phyloP scores from a whole-genome alignment of 2,329 filamentous ascomycete genomes.

The Albophoma yamanashiensis region DNA sequence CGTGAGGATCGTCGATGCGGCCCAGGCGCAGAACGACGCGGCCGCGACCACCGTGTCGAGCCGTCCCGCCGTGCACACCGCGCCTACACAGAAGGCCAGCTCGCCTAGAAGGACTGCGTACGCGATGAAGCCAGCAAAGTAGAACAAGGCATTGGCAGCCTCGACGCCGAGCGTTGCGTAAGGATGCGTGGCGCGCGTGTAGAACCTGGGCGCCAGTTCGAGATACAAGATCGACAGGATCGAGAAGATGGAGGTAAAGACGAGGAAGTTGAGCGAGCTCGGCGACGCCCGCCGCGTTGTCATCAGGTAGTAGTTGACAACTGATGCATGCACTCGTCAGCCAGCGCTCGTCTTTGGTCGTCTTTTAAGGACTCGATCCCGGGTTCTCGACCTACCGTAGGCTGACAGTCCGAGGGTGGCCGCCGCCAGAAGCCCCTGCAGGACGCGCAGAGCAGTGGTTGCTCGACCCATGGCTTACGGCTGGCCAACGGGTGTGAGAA shows the following conservation, averaged over 20 bases:
- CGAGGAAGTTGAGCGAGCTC: slow-evolving; percentile 44
- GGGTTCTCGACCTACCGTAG: slow-evolving; percentile 5
- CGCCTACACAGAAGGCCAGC: slow-evolving; percentile 45
- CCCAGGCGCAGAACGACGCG: slow-evolving; percentile 43
- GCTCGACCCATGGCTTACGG: slow-evolving; percentile 7
- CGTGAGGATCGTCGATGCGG: slow-evolving; percentile 32
- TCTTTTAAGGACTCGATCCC: not conserved
- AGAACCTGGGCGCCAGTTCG: slow-evolving; percentile 35
- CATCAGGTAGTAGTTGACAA: slow-evolving; percentile 48
- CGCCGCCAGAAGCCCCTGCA: slow-evolving; percentile 8
- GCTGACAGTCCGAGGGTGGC: slow-evolving; percentile 9
- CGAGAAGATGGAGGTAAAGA: slow-evolving; percentile 43
- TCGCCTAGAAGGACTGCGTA: slow-evolving; percentile 44
- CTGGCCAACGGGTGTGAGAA: not conserved
- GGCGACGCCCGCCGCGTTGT: slow-evolving; percentile 45
- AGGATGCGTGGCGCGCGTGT: slow-evolving; percentile 34
- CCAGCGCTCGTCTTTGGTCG: not conserved
- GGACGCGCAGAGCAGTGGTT: slow-evolving; percentile 6
- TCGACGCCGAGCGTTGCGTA: slow-evolving; percentile 39
- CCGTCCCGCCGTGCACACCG: slow-evolving; percentile 43
- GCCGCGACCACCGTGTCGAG: slow-evolving; percentile 44
- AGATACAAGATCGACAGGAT: slow-evolving; percentile 44
- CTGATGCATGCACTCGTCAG: slow-evolving; percentile 21
- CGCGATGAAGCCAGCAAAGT: slow-evolving; percentile 49
- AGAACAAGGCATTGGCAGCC: slow-evolving; percentile 40